These are phyloP conservation scores for Hypoxylon subgilvum DNA, from an alignment of 495 filamentous ascomycete genomes.

Conservation along the genomic window DNA sequence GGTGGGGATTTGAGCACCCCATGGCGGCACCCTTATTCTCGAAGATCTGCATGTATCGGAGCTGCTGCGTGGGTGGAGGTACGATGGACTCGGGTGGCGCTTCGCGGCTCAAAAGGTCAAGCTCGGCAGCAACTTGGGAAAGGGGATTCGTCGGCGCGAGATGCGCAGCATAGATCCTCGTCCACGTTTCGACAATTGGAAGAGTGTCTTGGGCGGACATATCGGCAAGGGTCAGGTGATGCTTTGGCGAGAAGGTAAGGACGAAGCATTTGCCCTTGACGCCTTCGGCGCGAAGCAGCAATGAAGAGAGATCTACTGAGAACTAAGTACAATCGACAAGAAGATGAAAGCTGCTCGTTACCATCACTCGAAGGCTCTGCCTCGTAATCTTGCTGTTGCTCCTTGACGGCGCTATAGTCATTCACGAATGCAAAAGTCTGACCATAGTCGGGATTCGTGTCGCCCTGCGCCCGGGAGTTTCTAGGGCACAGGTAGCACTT, in stretches of 20 bases:
- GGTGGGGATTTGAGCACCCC: slow-evolving; percentile 99
- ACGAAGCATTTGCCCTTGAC: slow-evolving; percentile 98
- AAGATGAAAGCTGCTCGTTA: slow-evolving; percentile 21
- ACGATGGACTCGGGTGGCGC: slow-evolving; percentile 49
- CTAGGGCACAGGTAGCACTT: slow-evolving; percentile 95
- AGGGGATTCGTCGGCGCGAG: slow-evolving; percentile 75
- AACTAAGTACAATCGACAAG: too few species aligned
- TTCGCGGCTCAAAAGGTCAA: slow-evolving; percentile 43
- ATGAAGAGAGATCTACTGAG: slow-evolving; percentile 67
- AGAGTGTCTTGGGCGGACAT: slow-evolving; percentile 71
- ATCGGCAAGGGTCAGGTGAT: slow-evolving; percentile 92
- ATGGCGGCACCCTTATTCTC: slow-evolving; percentile 98
- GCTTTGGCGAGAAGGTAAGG: slow-evolving; percentile 85
- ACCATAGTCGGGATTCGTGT: slow-evolving; percentile 83
- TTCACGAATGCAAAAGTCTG: slow-evolving; percentile 95
- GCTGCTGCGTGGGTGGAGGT: slow-evolving; percentile 72
- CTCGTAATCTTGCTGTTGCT: slow-evolving; percentile 71
- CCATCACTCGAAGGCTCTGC: slow-evolving; percentile 42
- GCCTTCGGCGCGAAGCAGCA: slow-evolving; percentile 81
- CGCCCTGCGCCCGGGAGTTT: slow-evolving; percentile 89
- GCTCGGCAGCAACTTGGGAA: slow-evolving; percentile 45
- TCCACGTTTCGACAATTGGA: slow-evolving; percentile 84
- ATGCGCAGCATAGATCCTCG: slow-evolving; percentile 81
- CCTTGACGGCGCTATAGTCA: slow-evolving; percentile 96
- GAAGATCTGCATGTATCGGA: slow-evolving; percentile 98